Base-by-base conservation (phyloP, 1,284 basidiomycete genomes). In the Peniophora sp. region DNA sequence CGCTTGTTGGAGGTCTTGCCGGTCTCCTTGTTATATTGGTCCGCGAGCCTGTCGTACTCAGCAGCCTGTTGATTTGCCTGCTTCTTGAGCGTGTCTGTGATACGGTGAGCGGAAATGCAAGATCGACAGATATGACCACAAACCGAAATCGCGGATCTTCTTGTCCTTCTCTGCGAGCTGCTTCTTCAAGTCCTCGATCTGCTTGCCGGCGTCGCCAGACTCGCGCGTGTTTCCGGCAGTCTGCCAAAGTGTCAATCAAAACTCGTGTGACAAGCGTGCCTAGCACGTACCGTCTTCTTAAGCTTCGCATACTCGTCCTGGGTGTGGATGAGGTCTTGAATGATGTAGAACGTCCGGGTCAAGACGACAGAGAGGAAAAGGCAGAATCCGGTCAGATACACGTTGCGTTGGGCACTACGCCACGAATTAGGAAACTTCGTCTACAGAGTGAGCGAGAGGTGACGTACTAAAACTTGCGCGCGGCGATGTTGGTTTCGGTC, bases 321-420 rank as follows among this genome's bases (percentile, higher is more conserved):
- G 2, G 85, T 80, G 60, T 92, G 83, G 60, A 97, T 89, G 55
- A 97, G 85, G 65, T 97, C 92, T 59, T 94, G 82, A 51, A 91
- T 81, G 64, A 97, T 90, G 69, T 87, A 88, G 73, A 96, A 96
- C 3, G 89, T 92, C 60, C 94, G 86, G 8, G 92, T 89, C 58
- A 97, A 84, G 60, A 97, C 88, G 50, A 95, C 83, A 16, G 92
- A 94, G 32, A 97, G 84, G 84, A 97, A 97, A 45, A 98, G 78
- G 51, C 89, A 92, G 66, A 92, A 92, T 1, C 92, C 92, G 11
- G 94, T 97, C 19, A 97, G 77, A 67, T 97, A 97, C 54, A 88
- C 81, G 61, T 91, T 91, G 49, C 89, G 73, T 62, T 91, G 89
- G 0, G 89, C 83, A 69, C 87, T 89, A 57, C 53, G 12, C 43